Conservation (phyloP, 129 eudicot species). For the Lactuca sativa region DNA sequence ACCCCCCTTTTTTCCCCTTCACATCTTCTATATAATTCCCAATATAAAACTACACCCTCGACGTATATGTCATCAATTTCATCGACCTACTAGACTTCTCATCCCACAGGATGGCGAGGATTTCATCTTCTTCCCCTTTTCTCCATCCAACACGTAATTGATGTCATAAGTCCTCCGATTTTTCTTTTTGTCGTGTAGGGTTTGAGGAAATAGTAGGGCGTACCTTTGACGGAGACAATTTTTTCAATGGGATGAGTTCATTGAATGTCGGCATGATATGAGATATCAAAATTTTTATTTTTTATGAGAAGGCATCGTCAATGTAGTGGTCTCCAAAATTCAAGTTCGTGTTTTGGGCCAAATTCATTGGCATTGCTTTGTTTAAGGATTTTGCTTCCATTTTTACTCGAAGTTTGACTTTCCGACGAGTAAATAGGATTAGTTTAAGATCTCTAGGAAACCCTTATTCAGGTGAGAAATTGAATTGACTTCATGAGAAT, state of each 20-base stretch:
- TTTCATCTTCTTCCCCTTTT: constrained; percentile 31
- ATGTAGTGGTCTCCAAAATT: too few species aligned
- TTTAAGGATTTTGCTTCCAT: constrained; percentile 55
- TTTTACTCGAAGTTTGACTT: constrained; percentile 39
- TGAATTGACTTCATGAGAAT: neutral
- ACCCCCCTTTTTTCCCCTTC: constrained; percentile 59
- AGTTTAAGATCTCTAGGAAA: constrained; percentile 54
- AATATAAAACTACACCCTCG: constrained; percentile 58
- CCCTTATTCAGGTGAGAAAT: constrained; percentile 27
- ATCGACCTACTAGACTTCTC: constrained; percentile 45
- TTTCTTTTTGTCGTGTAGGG: constrained; percentile 40
- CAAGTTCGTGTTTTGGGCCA: constrained; percentile 45
- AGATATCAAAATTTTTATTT: constrained; percentile 48
- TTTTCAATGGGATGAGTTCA: constrained; percentile 55
- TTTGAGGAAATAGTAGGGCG: constrained; percentile 57
- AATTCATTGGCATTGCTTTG: constrained; percentile 66
- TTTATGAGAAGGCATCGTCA: neutral
- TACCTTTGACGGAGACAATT: constrained; percentile 38
- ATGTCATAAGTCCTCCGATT: constrained; percentile 45
- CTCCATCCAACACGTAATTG: constrained; percentile 49
- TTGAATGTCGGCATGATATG: constrained; percentile 41
- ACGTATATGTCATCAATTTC: constrained; percentile 42
- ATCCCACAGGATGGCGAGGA: constrained; percentile 41
- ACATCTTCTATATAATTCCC: constrained; percentile 34
- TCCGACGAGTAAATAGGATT: constrained; percentile 31